phyloP scores from a whole-genome alignment of 352 stramenopile genomes.

The Pythium aphanidermatum region DNA sequence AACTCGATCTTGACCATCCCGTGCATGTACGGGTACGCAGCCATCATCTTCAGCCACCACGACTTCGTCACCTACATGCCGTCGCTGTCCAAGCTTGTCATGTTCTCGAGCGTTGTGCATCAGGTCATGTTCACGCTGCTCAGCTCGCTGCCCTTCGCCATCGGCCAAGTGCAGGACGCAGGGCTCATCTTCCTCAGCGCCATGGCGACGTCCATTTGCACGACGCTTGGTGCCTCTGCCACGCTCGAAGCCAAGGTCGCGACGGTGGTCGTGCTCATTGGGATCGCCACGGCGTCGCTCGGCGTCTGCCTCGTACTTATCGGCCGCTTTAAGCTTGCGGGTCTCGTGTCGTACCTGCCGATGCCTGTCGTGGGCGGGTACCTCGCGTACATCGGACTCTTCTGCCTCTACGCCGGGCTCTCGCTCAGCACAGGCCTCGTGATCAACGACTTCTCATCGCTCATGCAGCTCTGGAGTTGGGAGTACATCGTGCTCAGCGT shows the following conservation, averaged over 20 bases:
- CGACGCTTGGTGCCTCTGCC: slow-evolving; percentile 54
- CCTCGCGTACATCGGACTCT: slow-evolving; percentile 96
- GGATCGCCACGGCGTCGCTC: slow-evolving; percentile 87
- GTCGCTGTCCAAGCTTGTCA: slow-evolving; percentile 94
- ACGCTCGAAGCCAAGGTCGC: slow-evolving; percentile 83
- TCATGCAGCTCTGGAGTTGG: slow-evolving; percentile 54
- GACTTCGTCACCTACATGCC: slow-evolving; percentile 87
- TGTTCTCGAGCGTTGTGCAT: slow-evolving; percentile 95
- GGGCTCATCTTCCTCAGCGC: slow-evolving; percentile 97
- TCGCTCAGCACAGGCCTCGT: slow-evolving; percentile 88
- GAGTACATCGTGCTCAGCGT: slow-evolving; percentile 78
- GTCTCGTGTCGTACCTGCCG: slow-evolving; percentile 95
- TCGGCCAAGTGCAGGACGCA: slow-evolving; percentile 97
- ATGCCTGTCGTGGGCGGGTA: slow-evolving; percentile 97
- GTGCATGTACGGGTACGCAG: slow-evolving; percentile 93
- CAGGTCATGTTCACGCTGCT: slow-evolving; percentile 87
- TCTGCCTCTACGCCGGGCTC: slow-evolving; percentile 91
- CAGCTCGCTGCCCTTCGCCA: slow-evolving; percentile 93
- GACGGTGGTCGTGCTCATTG: slow-evolving; percentile 93
- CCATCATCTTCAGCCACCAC: slow-evolving; percentile 93
- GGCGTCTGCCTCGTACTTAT: slow-evolving; percentile 93
- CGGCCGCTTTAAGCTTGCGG: slow-evolving; percentile 91
- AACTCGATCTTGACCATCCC: slow-evolving; percentile 94
- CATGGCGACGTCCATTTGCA: slow-evolving; percentile 91
- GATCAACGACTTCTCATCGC: slow-evolving; percentile 86